Evolutionary conservation across 805 yeast species (phyloP).

Genomic region (Sugiyamaella mastotermitis): DNA sequence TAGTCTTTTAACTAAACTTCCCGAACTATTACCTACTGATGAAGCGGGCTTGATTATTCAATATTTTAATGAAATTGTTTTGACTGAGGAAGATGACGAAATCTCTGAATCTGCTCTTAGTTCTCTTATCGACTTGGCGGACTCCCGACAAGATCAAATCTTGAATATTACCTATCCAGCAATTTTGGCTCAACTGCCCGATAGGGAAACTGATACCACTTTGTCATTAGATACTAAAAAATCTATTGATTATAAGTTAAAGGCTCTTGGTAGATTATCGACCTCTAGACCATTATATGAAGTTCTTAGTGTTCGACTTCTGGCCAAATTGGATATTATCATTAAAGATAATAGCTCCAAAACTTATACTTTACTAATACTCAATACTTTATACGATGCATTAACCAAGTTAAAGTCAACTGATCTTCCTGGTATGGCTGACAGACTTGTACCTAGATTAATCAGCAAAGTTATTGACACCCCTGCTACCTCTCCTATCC

Average conservation of each 20-base stretch:
- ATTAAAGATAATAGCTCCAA: slow-evolving; percentile 8
- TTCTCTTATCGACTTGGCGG: slow-evolving; percentile 48
- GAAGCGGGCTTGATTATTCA: slow-evolving; percentile 61
- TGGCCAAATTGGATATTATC: slow-evolving; percentile 28
- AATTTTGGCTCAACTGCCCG: slow-evolving; percentile 46
- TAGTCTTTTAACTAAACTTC: slow-evolving; percentile 47
- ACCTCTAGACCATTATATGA: slow-evolving; percentile 33
- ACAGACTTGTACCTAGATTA: slow-evolving; percentile 16
- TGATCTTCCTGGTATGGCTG: slow-evolving; percentile 19
- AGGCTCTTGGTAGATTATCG: slow-evolving; percentile 29
- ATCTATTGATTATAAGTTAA: slow-evolving; percentile 24
- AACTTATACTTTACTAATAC: slow-evolving; percentile 21
- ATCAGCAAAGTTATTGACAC: background rate
- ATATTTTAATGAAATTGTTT: slow-evolving; percentile 54
- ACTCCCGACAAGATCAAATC: slow-evolving; percentile 35
- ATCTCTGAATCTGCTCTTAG: slow-evolving; percentile 48
- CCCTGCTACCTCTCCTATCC: background rate
- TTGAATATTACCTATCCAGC: slow-evolving; percentile 48
- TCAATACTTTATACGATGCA: slow-evolving; percentile 26
- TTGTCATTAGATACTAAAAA: slow-evolving; percentile 7
- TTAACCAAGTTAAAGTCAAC: slow-evolving; percentile 18
- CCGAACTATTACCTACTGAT: slow-evolving; percentile 41
- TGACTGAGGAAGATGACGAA: slow-evolving; percentile 45
- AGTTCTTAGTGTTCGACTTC: slow-evolving; percentile 34
- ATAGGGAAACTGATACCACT: slow-evolving; percentile 13